Evolutionary conservation across 306 rosid species (phyloP).

Genomic region (Cucurbita maxima): DNA sequence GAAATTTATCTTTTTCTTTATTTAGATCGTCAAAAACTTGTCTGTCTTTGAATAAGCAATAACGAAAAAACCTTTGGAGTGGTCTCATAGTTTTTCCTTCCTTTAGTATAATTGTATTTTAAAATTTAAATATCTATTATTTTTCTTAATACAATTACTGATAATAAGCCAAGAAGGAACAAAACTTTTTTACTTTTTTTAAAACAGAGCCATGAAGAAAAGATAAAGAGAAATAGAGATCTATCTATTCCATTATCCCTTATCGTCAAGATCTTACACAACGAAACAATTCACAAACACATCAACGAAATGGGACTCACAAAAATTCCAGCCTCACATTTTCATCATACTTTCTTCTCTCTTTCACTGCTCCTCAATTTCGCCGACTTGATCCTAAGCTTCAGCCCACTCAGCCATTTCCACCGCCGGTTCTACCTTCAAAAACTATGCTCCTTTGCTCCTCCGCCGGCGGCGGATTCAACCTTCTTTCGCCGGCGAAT

Average conservation of each 20-base stretch:
- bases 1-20: too few species aligned
- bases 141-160: too few species aligned
- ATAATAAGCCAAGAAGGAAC: too few species aligned
- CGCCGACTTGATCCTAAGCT: neutral
- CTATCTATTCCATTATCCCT: neutral
- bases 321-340: conserved; percentile 15
- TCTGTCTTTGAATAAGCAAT: too few species aligned
- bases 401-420: neutral
- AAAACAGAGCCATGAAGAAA: neutral
- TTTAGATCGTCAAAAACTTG: too few species aligned
- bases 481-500: conserved; percentile 34
- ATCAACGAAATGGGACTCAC: conserved; percentile 5
- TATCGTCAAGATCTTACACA: conserved; percentile 29
- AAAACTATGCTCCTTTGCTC: conserved; percentile 48
- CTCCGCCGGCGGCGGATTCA: conserved; percentile 30
- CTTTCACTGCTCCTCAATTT: neutral
- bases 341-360: neutral
- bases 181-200: too few species aligned
- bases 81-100: too few species aligned
- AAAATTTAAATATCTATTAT: too few species aligned
- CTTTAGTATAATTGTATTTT: too few species aligned
- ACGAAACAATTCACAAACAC: neutral
- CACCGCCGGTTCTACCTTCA: neutral
- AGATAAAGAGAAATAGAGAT: neutral
- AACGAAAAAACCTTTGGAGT: too few species aligned